Conservation (phyloP, 345 rosid genomes). For the Heritiera littoralis region DNA sequence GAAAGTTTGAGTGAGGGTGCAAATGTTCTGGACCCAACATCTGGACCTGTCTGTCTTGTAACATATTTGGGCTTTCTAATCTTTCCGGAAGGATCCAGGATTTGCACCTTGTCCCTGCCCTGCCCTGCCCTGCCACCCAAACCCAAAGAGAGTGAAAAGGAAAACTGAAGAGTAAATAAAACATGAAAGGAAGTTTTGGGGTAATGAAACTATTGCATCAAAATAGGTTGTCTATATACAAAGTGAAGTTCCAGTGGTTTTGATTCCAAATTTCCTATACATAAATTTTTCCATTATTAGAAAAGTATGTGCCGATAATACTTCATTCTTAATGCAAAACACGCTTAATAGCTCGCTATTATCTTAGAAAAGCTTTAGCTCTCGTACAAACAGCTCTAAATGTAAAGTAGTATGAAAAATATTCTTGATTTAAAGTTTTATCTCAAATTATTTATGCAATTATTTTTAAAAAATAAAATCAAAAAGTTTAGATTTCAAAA, state of each 20-base stretch:
- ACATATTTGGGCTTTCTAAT: neutral
- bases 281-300: neutral
- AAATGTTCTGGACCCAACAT: constrained; percentile 22
- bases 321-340: too few species aligned
- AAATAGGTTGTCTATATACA: neutral
- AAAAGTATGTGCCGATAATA: neutral
- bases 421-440: too few species aligned
- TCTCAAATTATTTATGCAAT: too few species aligned
- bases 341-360: too few species aligned
- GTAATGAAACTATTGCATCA: neutral
- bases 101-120: neutral
- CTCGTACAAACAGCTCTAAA: neutral
- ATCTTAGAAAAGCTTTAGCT: neutral
- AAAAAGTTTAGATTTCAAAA: too few species aligned
- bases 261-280: neutral
- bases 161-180: neutral
- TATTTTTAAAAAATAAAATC: too few species aligned
- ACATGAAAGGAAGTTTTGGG: too few species aligned
- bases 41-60: neutral
- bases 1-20: constrained; percentile 25
- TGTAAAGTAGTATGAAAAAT: too few species aligned
- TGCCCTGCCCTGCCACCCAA: too few species aligned
- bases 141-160: neutral
- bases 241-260: neutral
- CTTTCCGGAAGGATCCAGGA: constrained; percentile 29